Evolutionary conservation across 148 eudicot genomes (phyloP).

Genomic region (Rhododendron molle): DNA sequence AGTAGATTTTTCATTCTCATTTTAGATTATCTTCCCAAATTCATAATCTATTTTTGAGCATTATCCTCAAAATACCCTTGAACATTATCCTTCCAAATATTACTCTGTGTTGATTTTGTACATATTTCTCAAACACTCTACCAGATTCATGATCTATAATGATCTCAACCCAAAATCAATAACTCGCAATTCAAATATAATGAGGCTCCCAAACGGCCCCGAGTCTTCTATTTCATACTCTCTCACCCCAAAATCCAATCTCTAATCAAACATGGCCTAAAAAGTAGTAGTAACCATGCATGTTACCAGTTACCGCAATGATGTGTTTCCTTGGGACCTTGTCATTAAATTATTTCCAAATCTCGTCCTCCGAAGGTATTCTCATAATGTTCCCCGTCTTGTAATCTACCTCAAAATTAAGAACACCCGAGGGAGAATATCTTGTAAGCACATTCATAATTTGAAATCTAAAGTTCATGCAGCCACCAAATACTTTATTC

Average conservation of each 20-base stretch:
- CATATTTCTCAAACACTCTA: no score
- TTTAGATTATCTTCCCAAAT: no score
- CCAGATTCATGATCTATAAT: no score
- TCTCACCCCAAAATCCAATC: neutral
- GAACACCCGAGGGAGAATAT: neutral
- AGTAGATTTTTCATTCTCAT: no score
- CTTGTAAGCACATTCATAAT: neutral
- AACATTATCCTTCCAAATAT: no score
- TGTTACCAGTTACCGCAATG: neutral
- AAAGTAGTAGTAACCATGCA: neutral
- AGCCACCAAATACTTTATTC: neutral
- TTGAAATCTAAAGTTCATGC: neutral
- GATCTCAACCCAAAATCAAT: no score
- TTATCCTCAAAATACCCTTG: no score
- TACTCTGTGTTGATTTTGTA: no score
- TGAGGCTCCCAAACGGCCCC: no score
- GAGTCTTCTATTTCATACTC: no score
- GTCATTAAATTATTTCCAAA: neutral
- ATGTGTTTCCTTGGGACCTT: neutral
- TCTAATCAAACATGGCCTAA: neutral
- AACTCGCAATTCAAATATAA: no score
- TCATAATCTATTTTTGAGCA: no score
- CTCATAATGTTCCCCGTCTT: neutral
- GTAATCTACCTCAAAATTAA: constrained; percentile 1
- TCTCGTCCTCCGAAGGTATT: neutral